A percentile compares a stretch with the other conserved stretches of the same genome.
phyloP scores from a whole-genome alignment of 2,329 filamentous ascomycete species.

The Neurospora sp. region DNA sequence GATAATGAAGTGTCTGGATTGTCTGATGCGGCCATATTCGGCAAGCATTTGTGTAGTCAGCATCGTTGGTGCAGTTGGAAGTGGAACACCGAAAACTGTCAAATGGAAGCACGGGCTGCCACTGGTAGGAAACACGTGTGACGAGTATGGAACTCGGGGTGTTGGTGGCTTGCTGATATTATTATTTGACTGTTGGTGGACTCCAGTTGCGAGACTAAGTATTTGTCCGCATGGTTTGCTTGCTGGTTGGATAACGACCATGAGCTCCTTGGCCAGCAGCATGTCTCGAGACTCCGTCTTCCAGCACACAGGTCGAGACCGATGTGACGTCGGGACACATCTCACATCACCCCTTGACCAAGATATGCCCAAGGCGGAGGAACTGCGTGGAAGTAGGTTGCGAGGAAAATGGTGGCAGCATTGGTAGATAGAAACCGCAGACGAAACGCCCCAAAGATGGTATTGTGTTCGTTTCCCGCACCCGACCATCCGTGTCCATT shows the following conservation, averaged over 20 bases:
- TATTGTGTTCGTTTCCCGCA: conserved; percentile 20
- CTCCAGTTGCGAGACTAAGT: background rate
- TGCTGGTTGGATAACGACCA: background rate
- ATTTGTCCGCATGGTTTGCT: background rate
- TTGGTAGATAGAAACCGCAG: conserved; percentile 18
- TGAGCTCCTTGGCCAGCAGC: background rate
- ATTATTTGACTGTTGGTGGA: background rate
- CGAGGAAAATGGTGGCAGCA: conserved; percentile 14
- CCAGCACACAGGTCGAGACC: background rate
- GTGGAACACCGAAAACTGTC: background rate
- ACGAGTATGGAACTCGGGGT: background rate
- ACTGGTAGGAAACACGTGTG: background rate
- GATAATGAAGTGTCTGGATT: background rate
- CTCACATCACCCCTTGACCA: background rate
- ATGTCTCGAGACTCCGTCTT: background rate
- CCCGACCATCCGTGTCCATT: conserved; percentile 20
- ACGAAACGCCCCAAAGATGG: conserved; percentile 21
- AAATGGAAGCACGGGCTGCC: background rate
- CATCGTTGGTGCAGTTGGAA: background rate
- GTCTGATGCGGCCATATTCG: background rate
- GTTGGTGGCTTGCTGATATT: background rate
- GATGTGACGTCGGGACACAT: background rate
- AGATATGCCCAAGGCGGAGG: background rate
- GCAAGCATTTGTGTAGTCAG: background rate
- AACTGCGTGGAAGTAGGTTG: background rate